phyloP scores from a whole-genome alignment of 805 yeast species.

The Kluyveromyces nonfermentans region DNA sequence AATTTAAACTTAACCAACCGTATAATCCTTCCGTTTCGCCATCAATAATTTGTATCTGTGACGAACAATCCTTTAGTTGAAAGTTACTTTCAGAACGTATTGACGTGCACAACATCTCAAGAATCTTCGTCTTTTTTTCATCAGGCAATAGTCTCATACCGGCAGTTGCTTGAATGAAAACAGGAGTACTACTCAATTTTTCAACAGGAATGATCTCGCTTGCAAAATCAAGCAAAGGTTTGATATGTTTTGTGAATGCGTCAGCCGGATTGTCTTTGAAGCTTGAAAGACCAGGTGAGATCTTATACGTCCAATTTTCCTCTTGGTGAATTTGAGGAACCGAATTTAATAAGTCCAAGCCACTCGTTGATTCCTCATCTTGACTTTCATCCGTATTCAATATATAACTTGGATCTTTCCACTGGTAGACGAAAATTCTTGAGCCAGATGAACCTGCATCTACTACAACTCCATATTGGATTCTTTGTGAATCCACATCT shows the following conservation, averaged over 20 bases:
- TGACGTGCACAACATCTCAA: constrained; percentile 50
- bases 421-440: constrained; percentile 69
- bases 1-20: constrained; percentile 92
- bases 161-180: constrained; percentile 90
- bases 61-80: constrained; percentile 42
- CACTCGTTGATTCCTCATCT: constrained; percentile 19
- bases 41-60: constrained; percentile 78
- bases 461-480: constrained; percentile 71
- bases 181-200: constrained; percentile 60
- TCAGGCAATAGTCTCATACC: constrained; percentile 80
- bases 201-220: constrained; percentile 56
- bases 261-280: constrained; percentile 43
- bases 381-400: not conserved
- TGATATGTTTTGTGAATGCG: constrained; percentile 67
- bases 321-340: constrained; percentile 63
- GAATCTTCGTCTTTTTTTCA: constrained; percentile 41
- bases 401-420: constrained; percentile 47
- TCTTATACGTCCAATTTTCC: constrained; percentile 60
- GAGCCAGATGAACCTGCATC: constrained; percentile 98
- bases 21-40: constrained; percentile 92
- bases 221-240: constrained; percentile 59
- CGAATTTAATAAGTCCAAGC: constrained; percentile 32
- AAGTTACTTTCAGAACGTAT: constrained; percentile 51
- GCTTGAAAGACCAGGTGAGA: constrained; percentile 77
- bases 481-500: constrained; percentile 5